Evolutionary conservation across 2,329 filamentous ascomycete genomes (phyloP), one percentile per base, ranked within the genome.

Genomic region (Penicillium sp.): DNA sequence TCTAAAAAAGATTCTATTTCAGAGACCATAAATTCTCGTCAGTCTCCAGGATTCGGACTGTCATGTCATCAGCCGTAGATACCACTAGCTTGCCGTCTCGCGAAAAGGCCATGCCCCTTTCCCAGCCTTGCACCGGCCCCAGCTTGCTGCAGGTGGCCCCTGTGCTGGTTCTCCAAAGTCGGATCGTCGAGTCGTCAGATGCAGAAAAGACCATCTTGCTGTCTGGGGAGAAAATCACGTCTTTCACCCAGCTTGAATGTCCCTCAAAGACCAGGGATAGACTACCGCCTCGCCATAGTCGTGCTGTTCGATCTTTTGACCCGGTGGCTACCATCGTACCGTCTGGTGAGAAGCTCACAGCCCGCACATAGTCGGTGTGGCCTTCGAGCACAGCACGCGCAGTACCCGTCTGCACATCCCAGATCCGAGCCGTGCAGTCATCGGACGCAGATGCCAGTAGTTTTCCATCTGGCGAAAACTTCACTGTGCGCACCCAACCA

Each of bases 261-360:
- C 61, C 54, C 43, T 52, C 38, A 1, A 63, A 53, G 28, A 54
- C 46, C 19, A 38, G 57, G 1, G 45, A 38, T 52, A 55, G 43
- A n/a, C 22, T 30, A 8, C 61, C 61, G 7, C 35, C 54, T 16
- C 46, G 52, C 58, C 58, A 60, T 11, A 60, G 28, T 11, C 46
- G 53, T 16, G 48, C 38, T 8, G 52, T 55, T 8, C 46, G 26
- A 35, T 52, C 53, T 46, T 37, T 45, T 8, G 53, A 73, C 35
- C 56, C 67, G 2, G 73, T 71, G 5, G 69, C 70, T 4, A 75
- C 49, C 26, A 61, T 57, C 16, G 62, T 64, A 25, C 67, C 63
- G 54, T 72, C 68, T 13, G 60, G 65, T 4, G 71, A 74, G 58
- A 75, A 75, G 5, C 60, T 65, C 42, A 75, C 60, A n/a, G 61